Evolutionary conservation across 2,329 filamentous ascomycete species (phyloP).

Genomic region (Cladosporium sp.): DNA sequence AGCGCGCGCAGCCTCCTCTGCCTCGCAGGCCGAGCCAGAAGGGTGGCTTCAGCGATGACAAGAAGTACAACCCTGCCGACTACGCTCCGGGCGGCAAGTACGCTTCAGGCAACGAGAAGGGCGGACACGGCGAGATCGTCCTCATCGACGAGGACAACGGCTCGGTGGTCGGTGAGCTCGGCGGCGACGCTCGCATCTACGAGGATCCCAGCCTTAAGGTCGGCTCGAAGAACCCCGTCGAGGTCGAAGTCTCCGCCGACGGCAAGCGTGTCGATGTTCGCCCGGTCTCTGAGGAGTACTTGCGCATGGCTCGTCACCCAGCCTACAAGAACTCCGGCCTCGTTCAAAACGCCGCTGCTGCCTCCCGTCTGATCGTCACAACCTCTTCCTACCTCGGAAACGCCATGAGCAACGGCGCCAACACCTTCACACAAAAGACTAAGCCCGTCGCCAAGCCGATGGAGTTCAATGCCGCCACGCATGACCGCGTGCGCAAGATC

Average conservation of each 20-base stretch:
- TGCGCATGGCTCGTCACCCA: conserved; percentile 78
- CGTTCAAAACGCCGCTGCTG: conserved; percentile 81
- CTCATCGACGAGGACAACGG: conserved; percentile 95
- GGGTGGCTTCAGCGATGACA: conserved; percentile 34
- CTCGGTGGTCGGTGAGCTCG: conserved; percentile 88
- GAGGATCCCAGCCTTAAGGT: conserved; percentile 74
- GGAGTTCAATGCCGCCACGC: conserved; percentile 82
- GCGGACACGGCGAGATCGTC: conserved; percentile 71
- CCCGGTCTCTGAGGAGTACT: conserved; percentile 68
- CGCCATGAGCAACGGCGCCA: conserved; percentile 73
- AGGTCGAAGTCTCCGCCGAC: conserved; percentile 71
- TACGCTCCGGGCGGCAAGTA: conserved; percentile 71
- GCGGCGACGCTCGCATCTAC: conserved; percentile 75
- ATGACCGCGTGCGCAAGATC: conserved; percentile 82
- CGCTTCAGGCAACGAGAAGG: conserved; percentile 44
- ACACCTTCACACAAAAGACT: conserved; percentile 76
- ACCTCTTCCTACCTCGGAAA: conserved; percentile 78
- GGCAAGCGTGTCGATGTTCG: conserved; percentile 68
- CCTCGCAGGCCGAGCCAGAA: conserved; percentile 35
- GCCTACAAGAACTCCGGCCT: conserved; percentile 87
- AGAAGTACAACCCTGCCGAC: conserved; percentile 74
- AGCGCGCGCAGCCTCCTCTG: conserved; percentile 68
- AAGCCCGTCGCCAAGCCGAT: conserved; percentile 77
- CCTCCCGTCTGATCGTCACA: conserved; percentile 89
- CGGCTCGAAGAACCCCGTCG: conserved; percentile 89